phyloP scores from a whole-genome alignment of 169 alveolate species.

The Fabrea salina region DNA sequence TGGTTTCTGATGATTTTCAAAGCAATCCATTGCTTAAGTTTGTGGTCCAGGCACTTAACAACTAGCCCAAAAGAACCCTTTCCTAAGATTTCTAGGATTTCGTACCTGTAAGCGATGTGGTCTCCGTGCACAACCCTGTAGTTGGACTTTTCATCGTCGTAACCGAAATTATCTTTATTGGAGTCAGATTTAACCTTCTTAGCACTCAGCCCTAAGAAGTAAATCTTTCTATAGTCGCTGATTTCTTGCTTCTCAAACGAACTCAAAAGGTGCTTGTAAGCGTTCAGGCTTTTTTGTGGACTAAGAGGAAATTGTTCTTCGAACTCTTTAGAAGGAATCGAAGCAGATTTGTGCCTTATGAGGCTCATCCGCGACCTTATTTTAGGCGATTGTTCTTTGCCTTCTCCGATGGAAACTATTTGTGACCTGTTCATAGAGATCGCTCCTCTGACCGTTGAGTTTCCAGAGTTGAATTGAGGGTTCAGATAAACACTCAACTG shows the following conservation, averaged over 20 bases:
- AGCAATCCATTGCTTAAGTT: conserved; percentile 57
- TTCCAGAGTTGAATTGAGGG: too few species aligned
- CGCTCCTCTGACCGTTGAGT: too few species aligned
- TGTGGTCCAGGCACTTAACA: conserved; percentile 64
- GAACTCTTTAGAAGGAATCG: too few species aligned
- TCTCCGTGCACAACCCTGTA: conserved; percentile 41
- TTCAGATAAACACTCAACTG: too few species aligned
- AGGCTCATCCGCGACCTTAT: too few species aligned
- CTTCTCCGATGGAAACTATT: too few species aligned
- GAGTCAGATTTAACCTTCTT: background rate
- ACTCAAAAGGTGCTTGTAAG: background rate
- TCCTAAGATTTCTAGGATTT: conserved; percentile 55
- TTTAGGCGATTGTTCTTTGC: too few species aligned
- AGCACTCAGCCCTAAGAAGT: conserved; percentile 43
- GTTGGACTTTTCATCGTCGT: conserved; percentile 59
- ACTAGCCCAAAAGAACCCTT: conserved; percentile 70
- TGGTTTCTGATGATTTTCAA: conserved; percentile 64
- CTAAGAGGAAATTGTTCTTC: too few species aligned
- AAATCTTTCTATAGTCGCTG: conserved; percentile 45
- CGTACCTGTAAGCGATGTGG: conserved; percentile 64
- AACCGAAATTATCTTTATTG: conserved; percentile 44
- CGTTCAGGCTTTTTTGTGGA: too few species aligned
- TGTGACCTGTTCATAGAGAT: too few species aligned
- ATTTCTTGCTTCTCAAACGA: conserved; percentile 47
- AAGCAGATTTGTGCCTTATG: too few species aligned